Evolutionary conservation across 768 basidiomycete genomes (phyloP), one percentile per base, ranked within the genome.

Genomic region (Cystobasidium tubakii): DNA sequence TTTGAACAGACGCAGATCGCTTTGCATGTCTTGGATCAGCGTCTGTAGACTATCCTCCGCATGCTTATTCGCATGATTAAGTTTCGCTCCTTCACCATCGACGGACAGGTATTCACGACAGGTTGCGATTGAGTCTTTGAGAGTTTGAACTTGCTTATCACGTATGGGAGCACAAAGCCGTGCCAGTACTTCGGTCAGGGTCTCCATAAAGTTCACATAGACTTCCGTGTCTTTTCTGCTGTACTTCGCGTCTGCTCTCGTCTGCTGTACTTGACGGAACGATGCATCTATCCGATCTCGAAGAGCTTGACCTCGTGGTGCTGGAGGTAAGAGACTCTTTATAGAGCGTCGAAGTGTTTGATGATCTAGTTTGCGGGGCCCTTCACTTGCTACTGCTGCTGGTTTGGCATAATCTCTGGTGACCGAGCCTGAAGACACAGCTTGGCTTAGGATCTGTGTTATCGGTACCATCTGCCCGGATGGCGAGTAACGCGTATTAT

Each of bases 81-180:
- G 13, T n/a, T 27, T 36, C 19, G 42, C 23, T 15, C 42, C 44
- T 21, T 10, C n/a, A 21, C 17, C 69, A 12, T 43, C 17, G 7
- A 62, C 10, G 10, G 69, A 71, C 4, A 55, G 23, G 25, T 15
- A 42, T 60, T 71, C 27, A 10, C 55, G 50, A 29, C n/a, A 29
- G 12, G 55, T 27, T 3, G 53, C 53, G 23, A 71, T 2, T n/a
- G 29, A 2, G 17, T 71, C 21, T 43, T 25, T 36, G 4, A 71
- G 12, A 23, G 54, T 23, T 39, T n/a, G 9, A 19, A 60, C 69
- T 27, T 33, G 21, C 2, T 17, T 12, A 60, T 71, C 69, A 9
- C 69, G 50, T 6, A 60, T 53, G 3, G 69, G 69, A 12, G 69
- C 69, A 71, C 69, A 71, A 15, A 71, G 50, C 3, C 55, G 33